Conservation (phyloP, 495 filamentous ascomycete genomes). For the Rostrohypoxylon terebratum region DNA sequence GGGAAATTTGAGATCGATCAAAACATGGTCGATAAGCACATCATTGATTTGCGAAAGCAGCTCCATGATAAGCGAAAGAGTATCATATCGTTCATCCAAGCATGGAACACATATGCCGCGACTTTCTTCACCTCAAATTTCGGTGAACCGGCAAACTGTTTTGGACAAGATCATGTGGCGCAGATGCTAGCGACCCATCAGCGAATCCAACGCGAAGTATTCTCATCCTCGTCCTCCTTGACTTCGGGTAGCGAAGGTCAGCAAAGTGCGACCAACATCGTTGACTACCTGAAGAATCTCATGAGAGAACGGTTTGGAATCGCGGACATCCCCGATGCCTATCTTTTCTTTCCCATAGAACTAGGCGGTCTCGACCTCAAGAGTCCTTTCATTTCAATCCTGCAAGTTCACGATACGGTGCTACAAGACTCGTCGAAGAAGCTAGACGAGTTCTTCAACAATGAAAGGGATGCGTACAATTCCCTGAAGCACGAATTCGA, state of each 20-base stretch:
- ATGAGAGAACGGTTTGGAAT: constrained; percentile 68
- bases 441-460: constrained; percentile 59
- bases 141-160: constrained; percentile 72
- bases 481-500: constrained; percentile 60
- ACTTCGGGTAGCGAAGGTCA: constrained; percentile 9
- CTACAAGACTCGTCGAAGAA: constrained; percentile 57
- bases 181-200: constrained; percentile 69
- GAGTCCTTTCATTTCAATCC: constrained; percentile 67
- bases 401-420: constrained; percentile 66
- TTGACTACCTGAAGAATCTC: constrained; percentile 66
- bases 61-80: constrained; percentile 66
- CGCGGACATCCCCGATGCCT: constrained; percentile 71
- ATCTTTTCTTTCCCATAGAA: constrained; percentile 72
- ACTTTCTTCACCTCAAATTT: constrained; percentile 76
- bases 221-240: constrained; percentile 49
- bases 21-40: constrained; percentile 70
- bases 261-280: constrained; percentile 62
- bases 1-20: constrained; percentile 73
- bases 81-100: constrained; percentile 72
- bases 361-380: constrained; percentile 68
- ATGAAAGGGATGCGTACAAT: constrained; percentile 61
- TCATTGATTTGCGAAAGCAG: constrained; percentile 69
- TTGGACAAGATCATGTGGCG: constrained; percentile 72
- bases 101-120: constrained; percentile 73
- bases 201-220: constrained; percentile 69